Base-by-base conservation (phyloP, 1,284 basidiomycete genomes). In the Puccinia novopanici region DNA sequence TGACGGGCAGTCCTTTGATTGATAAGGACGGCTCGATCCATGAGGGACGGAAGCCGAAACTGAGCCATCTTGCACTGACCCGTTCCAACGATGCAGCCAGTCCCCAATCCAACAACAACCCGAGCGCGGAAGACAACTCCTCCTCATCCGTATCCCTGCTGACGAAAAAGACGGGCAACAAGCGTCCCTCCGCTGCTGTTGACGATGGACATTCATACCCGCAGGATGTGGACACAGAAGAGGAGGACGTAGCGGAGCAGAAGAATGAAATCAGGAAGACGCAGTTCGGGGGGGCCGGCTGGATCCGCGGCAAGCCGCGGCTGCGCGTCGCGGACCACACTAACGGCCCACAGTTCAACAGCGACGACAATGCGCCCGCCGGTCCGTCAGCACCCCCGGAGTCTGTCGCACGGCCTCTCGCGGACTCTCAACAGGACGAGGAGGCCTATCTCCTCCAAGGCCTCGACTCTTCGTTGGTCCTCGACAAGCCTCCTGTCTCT, bases 1-100 rank as follows among this genome's bases (percentile, higher is more conserved):
- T 84, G 84, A 84, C 83, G 65, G 85, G 85, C 17, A 83, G 82
- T 40, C 84, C 85, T 27, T 79, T 85, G 63, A 83, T 85, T 9
- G 73, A 79, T 19, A 77, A 82, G 15, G 83, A 84, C 65, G 85
- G 85, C 0, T 83, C 75, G 61, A 82, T 85, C 67, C 40, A 76
- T 22, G 82, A 84, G 37, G 85, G 84, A 0, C 52, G 83, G 42
- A 75, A 54, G 34, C 50, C 50, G 4, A 71, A 37, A 27, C 50
- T 54, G 4, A 13, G 10, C 12, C 50, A 9, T 30, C 9, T 22
- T 12, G 12, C 50, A 17, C 8, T 45, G 12, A 22, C 19, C 42
- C 61, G 54, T n/a, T 10, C 27, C 70, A 48, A 27, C 13, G 40
- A 17, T 54, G 1, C 52, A 54, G 6, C 52, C 22, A 0, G 17